phyloP scores from a whole-genome alignment of 2,329 filamentous ascomycete species.

The Colletotrichum falcatum region DNA sequence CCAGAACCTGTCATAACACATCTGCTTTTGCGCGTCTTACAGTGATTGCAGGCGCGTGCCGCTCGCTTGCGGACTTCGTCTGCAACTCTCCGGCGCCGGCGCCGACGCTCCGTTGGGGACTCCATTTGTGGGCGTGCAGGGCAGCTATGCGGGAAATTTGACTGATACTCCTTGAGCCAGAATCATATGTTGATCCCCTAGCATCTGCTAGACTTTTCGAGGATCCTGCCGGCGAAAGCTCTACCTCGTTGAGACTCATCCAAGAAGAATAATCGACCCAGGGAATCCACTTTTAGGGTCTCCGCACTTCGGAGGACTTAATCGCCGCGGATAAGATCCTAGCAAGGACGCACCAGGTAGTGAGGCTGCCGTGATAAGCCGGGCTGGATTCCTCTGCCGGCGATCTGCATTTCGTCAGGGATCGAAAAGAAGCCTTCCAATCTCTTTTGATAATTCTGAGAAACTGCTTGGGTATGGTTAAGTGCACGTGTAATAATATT shows the following conservation, averaged over 20 bases:
- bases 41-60: constrained; percentile 50
- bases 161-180: not conserved
- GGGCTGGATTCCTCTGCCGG: not conserved
- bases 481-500: not conserved
- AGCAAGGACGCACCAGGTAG: not conserved
- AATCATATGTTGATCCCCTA: not conserved
- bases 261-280: not conserved
- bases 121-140: constrained; percentile 6
- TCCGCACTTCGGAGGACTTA: not conserved
- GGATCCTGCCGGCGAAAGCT: not conserved
- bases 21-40: constrained; percentile 52
- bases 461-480: not conserved
- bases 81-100: constrained; percentile 46
- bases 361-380: too few relatives aligned
- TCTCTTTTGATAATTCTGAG: not conserved
- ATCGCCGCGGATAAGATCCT: not conserved
- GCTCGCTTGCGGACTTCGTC: constrained; percentile 52
- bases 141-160: not conserved
- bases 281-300: not conserved
- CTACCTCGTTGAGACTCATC: not conserved
- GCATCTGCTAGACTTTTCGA: not conserved
- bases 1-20: constrained; percentile 48
- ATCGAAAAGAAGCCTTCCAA: not conserved
- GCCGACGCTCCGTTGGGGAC: constrained; percentile 21
- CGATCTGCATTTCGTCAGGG: not conserved